phyloP scores from a whole-genome alignment of 352 stramenopile species.

The Thalassiosira exigua region DNA sequence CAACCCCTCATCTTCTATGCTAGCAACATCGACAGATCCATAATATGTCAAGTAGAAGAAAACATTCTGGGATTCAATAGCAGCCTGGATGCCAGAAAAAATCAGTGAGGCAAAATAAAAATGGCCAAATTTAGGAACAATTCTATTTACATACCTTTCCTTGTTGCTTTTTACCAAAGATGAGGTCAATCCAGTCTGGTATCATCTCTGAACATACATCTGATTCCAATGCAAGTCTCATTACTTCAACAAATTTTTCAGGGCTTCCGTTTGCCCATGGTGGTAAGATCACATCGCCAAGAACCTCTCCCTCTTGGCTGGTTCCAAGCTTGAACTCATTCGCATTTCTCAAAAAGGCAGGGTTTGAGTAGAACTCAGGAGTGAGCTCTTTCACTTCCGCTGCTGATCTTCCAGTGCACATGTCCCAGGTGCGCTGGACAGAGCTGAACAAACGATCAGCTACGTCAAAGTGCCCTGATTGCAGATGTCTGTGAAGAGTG shows the following conservation, averaged over 20 bases:
- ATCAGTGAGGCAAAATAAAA: neutral
- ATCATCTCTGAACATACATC: slow-evolving; percentile 94
- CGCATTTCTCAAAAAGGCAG: slow-evolving; percentile 94
- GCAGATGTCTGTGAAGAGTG: slow-evolving; percentile 91
- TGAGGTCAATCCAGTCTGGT: slow-evolving; percentile 98
- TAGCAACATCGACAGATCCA: slow-evolving; percentile 85
- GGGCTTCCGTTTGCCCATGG: slow-evolving; percentile 93
- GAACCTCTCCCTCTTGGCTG: slow-evolving; percentile 87
- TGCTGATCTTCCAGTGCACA: slow-evolving; percentile 93
- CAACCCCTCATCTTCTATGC: slow-evolving; percentile 88
- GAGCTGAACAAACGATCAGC: slow-evolving; percentile 96
- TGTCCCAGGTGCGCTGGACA: slow-evolving; percentile 93
- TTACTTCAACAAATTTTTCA: slow-evolving; percentile 94
- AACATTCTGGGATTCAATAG: slow-evolving; percentile 94
- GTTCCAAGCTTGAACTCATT: slow-evolving; percentile 95
- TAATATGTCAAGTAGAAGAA: slow-evolving; percentile 99
- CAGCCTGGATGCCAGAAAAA: slow-evolving; percentile 66
- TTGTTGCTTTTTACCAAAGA: slow-evolving; percentile 96
- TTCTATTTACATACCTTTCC: slow-evolving; percentile 64
- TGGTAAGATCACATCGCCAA: slow-evolving; percentile 92
- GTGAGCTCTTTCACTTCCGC: slow-evolving; percentile 99
- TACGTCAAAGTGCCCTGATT: slow-evolving; percentile 97
- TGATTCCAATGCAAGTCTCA: slow-evolving; percentile 94
- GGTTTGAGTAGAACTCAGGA: slow-evolving; percentile 97
- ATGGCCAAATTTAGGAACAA: neutral